Evolutionary conservation across 371 early-diverging fungal genomes (phyloP).

Genomic region (Saksenaea oblongispora): DNA sequence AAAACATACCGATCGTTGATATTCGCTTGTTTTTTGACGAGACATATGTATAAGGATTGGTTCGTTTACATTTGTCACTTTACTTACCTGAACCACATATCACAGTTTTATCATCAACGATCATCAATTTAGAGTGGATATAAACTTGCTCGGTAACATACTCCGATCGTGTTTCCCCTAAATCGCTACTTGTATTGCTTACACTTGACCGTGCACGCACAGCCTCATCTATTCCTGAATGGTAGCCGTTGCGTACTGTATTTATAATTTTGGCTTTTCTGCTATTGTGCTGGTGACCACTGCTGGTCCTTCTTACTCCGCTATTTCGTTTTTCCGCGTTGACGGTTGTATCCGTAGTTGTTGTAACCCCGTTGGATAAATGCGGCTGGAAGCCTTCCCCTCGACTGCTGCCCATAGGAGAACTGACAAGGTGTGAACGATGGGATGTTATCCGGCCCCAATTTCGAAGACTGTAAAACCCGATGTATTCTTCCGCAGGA

Average conservation of each 20-base stretch:
- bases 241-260: neutral
- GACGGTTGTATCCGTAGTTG: neutral
- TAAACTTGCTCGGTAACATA: constrained; percentile 81
- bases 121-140: constrained; percentile 86
- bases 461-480: constrained; percentile 76
- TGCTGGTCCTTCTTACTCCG: constrained; percentile 1
- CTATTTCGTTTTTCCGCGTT: neutral
- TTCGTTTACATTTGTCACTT: neutral
- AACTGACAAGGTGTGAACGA: constrained; percentile 1
- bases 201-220: neutral
- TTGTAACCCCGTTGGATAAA: constrained; percentile 3
- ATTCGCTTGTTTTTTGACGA: constrained; percentile 30
- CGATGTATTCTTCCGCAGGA: constrained; percentile 71
- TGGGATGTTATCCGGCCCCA: constrained; percentile 53
- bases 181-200: constrained; percentile 11
- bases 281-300: neutral
- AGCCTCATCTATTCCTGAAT: neutral
- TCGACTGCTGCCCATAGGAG: constrained; percentile 10
- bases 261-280: neutral
- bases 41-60: neutral
- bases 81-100: constrained; percentile 60
- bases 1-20: constrained; percentile 45
- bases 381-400: constrained; percentile 9
- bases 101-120: constrained; percentile 77
- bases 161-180: constrained; percentile 25